Evolutionary conservation across 2,329 filamentous ascomycete species (phyloP).

Genomic region (Cryphonectria parasitica): DNA sequence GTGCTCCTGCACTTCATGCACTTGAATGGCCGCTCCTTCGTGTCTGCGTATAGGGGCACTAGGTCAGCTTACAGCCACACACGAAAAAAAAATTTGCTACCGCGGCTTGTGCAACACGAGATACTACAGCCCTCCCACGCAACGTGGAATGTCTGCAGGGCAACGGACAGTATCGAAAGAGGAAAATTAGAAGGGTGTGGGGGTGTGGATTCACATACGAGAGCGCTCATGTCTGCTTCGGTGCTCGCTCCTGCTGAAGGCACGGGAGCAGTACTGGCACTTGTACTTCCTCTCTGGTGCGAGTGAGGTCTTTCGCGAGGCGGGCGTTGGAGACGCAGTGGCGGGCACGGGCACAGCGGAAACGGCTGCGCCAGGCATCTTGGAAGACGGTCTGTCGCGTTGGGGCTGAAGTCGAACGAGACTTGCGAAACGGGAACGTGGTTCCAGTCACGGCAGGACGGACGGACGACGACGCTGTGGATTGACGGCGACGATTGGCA

Average conservation of each 20-base stretch:
- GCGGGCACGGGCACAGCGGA: slow-evolving; percentile 60
- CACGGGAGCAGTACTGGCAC: slow-evolving; percentile 97
- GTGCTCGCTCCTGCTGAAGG: slow-evolving; percentile 97
- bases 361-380: slow-evolving; percentile 73
- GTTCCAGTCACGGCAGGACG: slow-evolving; percentile 26
- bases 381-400: slow-evolving; percentile 44
- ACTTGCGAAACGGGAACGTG: slow-evolving; percentile 28
- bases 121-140: not conserved
- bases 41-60: slow-evolving; percentile 63
- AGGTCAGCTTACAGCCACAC: slow-evolving; percentile 16
- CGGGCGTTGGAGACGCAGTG: slow-evolving; percentile 64
- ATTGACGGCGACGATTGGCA: slow-evolving; percentile 31
- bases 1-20: slow-evolving; percentile 98
- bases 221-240: slow-evolving; percentile 95
- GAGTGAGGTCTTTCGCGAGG: slow-evolving; percentile 73
- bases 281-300: slow-evolving; percentile 98
- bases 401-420: slow-evolving; percentile 30
- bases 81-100: slow-evolving; percentile 5
- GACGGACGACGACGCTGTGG: slow-evolving; percentile 34
- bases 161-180: not conserved
- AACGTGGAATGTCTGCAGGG: not conserved
- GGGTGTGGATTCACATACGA: slow-evolving; percentile 69
- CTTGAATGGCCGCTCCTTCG: slow-evolving; percentile 98
- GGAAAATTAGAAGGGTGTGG: not conserved
- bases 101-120: slow-evolving; percentile 20